Evolutionary conservation across 1,139 yeast genomes (phyloP).

Genomic region (Kazachstania sp.): DNA sequence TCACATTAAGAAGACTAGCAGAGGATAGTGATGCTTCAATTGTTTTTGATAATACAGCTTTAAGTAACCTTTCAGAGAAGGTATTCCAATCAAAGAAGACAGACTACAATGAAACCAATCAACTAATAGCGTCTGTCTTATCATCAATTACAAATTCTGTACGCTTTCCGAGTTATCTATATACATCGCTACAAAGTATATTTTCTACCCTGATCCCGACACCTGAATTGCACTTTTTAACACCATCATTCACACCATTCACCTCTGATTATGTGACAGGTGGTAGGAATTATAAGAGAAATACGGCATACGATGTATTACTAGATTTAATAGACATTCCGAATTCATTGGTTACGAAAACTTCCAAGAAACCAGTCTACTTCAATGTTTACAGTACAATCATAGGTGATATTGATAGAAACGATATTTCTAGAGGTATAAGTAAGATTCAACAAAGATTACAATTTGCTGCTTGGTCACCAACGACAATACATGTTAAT

Average conservation of each 20-base stretch:
- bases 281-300: constrained; percentile 55
- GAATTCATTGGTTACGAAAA: constrained; percentile 56
- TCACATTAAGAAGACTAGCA: constrained; percentile 72
- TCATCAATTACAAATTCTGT: constrained; percentile 80
- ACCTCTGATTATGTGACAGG: constrained; percentile 52
- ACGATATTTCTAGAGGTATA: constrained; percentile 73
- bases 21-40: constrained; percentile 80
- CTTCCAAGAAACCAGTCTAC: constrained; percentile 46
- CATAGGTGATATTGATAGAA: constrained; percentile 63
- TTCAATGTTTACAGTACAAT: constrained; percentile 68
- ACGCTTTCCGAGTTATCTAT: constrained; percentile 87
- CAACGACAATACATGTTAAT: constrained; percentile 72
- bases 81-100: constrained; percentile 37
- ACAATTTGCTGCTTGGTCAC: constrained; percentile 79
- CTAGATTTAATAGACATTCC: constrained; percentile 75
- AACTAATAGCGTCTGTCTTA: constrained; percentile 75
- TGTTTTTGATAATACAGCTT: constrained; percentile 84
- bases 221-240: constrained; percentile 79
- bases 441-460: constrained; percentile 71
- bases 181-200: constrained; percentile 76
- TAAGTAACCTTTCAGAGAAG: constrained; percentile 41
- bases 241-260: constrained; percentile 85
- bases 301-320: constrained; percentile 77
- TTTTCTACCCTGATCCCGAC: constrained; percentile 79
- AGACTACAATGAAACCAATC: constrained; percentile 66